Evolutionary conservation across 108 stramenopile genomes (phyloP), one percentile per base, ranked within the genome.

Genomic region (Discostella pseudostelligera): DNA sequence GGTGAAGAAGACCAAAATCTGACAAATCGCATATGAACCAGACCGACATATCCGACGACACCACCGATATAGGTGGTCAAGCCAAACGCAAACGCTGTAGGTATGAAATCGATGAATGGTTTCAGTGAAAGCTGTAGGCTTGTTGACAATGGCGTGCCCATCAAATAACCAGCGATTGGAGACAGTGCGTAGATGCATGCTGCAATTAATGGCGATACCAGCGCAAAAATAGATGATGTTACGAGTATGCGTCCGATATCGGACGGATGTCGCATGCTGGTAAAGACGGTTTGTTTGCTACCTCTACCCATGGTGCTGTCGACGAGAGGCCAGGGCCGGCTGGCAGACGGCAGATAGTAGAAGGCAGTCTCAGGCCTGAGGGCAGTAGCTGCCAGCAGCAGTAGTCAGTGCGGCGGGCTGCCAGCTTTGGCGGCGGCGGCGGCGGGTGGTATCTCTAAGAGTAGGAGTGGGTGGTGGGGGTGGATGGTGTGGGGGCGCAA

Each of bases 41-140:
- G 35, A 21, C 67, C 67, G 22, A 58, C 67, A 68, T 49, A 68
- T 26, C 67, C 67, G 20, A 16, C 26, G 29, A 46, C 58, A 22
- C 46, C 24, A 6, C 39, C 56, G 35, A 68, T 39, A 24, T 68
- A 68, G 24, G 26, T n/a, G 16, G 57, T 19, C 47, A 58, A 49
- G 17, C 56, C 56, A 32, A 32, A 32, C 25, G 56, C 56, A 8
- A 58, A 37, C 11, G 47, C 17, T 22, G 47, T 56, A 35, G 56
- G 67, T 21, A 28, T 68, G 20, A 19, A 25, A 22, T 26, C 40
- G 36, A 59, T 37, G 35, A 32, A 5, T 32, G 32, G 32, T 3
- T 32, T 32, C 32, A 32, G 5, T 32, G 32, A 32, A 5, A 5
- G 5, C 32, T 32, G 3, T 5, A 32, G 32, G 32, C 50, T 22